Percentiles rank a stretch among this genome's conserved stretches.
Conservation (phyloP, 768 basidiomycete species). For the Tephrocybe sp. region DNA sequence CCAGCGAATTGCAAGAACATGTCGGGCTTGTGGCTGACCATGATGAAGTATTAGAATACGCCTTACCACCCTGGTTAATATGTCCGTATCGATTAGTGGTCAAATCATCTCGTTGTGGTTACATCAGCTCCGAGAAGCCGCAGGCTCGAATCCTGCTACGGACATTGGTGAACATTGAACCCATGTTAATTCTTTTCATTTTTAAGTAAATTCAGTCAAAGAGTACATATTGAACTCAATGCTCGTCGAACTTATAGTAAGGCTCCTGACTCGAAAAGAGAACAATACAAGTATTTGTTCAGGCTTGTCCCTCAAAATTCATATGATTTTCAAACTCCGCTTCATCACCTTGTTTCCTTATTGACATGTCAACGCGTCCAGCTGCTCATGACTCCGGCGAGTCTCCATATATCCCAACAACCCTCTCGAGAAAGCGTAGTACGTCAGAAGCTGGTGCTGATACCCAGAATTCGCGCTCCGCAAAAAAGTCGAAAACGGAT, state of each 20-base stretch:
- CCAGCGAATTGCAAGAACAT: too few species aligned
- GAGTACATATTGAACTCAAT: too few species aligned
- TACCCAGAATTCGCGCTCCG: constrained; percentile 17
- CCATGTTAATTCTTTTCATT: too few species aligned
- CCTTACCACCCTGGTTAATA: too few species aligned
- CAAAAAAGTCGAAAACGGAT: constrained; percentile 31
- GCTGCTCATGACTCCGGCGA: constrained; percentile 30
- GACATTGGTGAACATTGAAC: too few species aligned
- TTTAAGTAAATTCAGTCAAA: too few species aligned
- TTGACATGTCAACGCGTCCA: constrained; percentile 30
- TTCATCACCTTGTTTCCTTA: neutral
- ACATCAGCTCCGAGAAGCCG: constrained; percentile 8
- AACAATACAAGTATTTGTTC: too few species aligned
- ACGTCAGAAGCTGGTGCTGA: constrained; percentile 27
- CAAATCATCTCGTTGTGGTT: constrained; percentile 11
- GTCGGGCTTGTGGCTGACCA: too few species aligned
- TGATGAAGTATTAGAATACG: neutral
- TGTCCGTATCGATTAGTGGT: constrained; percentile 13
- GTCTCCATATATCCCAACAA: constrained; percentile 15
- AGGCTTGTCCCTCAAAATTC: too few species aligned
- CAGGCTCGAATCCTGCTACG: constrained; percentile 14
- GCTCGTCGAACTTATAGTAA: too few species aligned
- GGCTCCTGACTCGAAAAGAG: too few species aligned
- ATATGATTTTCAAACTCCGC: constrained; percentile 4
- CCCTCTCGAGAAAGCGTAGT: constrained; percentile 32